phyloP scores from a whole-genome alignment of 2,329 filamentous ascomycete species.

The Colletotrichum liaoningense region DNA sequence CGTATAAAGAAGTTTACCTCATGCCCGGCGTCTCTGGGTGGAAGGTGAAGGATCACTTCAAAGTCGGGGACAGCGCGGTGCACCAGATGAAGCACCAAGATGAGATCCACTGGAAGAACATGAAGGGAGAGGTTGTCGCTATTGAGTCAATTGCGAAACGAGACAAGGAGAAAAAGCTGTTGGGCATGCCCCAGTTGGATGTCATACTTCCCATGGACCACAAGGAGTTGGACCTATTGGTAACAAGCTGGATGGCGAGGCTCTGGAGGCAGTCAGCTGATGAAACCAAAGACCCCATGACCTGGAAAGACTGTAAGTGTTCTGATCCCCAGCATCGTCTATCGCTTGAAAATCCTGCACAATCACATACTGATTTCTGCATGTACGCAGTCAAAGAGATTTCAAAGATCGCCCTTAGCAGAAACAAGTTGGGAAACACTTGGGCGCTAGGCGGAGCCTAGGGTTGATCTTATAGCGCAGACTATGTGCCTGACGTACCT shows the following conservation, averaged over 20 bases:
- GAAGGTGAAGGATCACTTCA: constrained; percentile 40
- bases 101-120: constrained; percentile 42
- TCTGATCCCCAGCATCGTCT: neutral
- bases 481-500: neutral
- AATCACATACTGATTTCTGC: too few relatives aligned
- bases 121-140: constrained; percentile 38
- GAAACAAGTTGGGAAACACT: neutral
- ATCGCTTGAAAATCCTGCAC: too few relatives aligned
- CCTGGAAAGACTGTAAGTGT: constrained; percentile 41
- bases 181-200: constrained; percentile 39
- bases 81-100: constrained; percentile 39
- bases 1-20: constrained; percentile 38
- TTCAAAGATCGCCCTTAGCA: neutral
- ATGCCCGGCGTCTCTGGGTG: constrained; percentile 36
- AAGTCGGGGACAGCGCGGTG: constrained; percentile 35
- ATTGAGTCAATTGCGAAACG: constrained; percentile 41
- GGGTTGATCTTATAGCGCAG: neutral
- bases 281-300: constrained; percentile 39
- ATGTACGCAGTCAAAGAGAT: constrained; percentile 9
- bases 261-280: constrained; percentile 42
- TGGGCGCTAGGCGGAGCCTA: neutral
- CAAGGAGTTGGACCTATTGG: constrained; percentile 43
- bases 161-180: constrained; percentile 34
- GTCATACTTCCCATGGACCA: constrained; percentile 38
- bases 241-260: constrained; percentile 44